Conservation (phyloP, 345 rosid genomes). For the Isatis tinctoria region DNA sequence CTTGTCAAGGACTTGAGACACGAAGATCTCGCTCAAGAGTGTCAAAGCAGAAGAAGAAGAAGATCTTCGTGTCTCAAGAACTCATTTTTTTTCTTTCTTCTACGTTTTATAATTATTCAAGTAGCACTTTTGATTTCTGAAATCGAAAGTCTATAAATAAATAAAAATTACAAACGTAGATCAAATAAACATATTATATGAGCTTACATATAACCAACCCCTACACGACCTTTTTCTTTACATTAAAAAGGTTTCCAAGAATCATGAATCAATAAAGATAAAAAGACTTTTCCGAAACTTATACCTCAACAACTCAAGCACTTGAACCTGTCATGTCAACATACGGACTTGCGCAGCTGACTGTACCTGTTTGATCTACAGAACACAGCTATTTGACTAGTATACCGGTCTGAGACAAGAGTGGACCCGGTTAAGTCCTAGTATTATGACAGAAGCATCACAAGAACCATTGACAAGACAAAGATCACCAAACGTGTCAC, state of each 20-base stretch:
- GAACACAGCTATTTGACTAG: conserved; percentile 15
- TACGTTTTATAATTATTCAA: no score
- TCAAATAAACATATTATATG: conserved; percentile 8
- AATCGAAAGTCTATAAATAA: not conserved
- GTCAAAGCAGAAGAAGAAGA: no score
- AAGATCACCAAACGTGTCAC: conserved; percentile 30
- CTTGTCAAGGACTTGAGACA: no score
- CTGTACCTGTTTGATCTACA: conserved; percentile 24
- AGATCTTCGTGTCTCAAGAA: no score
- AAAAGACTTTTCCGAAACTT: conserved; percentile 26
- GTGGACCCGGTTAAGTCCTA: conserved; percentile 11
- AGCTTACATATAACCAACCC: conserved; percentile 3
- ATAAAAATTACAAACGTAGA: conserved; percentile 1
- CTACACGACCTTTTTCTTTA: conserved; percentile 23
- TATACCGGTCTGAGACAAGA: conserved; percentile 23
- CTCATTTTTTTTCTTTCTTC: no score
- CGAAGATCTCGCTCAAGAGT: no score
- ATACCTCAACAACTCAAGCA: conserved; percentile 20
- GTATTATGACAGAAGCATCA: conserved; percentile 31
- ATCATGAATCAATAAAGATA: conserved; percentile 25
- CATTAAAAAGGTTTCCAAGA: conserved; percentile 25
- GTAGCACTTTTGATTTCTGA: not conserved
- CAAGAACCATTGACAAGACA: conserved; percentile 30
- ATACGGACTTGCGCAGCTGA: conserved; percentile 1
- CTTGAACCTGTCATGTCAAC: conserved; percentile 17